A percentile compares a stretch with the other conserved stretches of the same genome.
Conservation (phyloP, 805 yeast species). For the Myxozyma geophila region DNA sequence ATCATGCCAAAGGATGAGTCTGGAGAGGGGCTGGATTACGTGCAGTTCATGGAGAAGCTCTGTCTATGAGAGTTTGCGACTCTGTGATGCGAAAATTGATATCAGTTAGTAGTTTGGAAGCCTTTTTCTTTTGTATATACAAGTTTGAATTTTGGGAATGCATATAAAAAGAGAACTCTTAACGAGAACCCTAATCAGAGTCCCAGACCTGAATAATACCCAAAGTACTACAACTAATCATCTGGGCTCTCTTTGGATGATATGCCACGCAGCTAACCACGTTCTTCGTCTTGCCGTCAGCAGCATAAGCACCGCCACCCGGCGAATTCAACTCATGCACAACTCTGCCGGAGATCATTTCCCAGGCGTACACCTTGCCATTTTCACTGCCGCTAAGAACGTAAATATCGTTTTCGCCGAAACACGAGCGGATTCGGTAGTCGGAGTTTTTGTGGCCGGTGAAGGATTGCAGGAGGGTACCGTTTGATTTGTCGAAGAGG, state of each 20-base stretch:
- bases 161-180: neutral
- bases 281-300: neutral
- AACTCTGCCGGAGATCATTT: conserved; percentile 35
- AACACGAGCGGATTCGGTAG: conserved; percentile 39
- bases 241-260: conserved; percentile 30
- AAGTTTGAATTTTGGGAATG: neutral
- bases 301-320: neutral
- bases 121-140: neutral
- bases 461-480: conserved; percentile 39
- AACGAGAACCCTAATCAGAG: neutral
- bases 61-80: conserved; percentile 16
- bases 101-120: too few relatives aligned
- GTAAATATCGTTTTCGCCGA: conserved; percentile 37
- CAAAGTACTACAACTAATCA: conserved; percentile 32
- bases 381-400: conserved; percentile 43
- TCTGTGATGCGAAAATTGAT: neutral
- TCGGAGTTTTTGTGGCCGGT: conserved; percentile 40
- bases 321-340: conserved; percentile 23
- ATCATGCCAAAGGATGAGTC: conserved; percentile 41
- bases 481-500: conserved; percentile 39
- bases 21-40: conserved; percentile 43
- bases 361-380: conserved; percentile 42
- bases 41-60: conserved; percentile 40
- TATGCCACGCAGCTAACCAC: conserved; percentile 32
- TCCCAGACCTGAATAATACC: conserved; percentile 35